Evolutionary conservation across 73 alveolate species (phyloP).

Genomic region (Paramecium pentaurelia): DNA sequence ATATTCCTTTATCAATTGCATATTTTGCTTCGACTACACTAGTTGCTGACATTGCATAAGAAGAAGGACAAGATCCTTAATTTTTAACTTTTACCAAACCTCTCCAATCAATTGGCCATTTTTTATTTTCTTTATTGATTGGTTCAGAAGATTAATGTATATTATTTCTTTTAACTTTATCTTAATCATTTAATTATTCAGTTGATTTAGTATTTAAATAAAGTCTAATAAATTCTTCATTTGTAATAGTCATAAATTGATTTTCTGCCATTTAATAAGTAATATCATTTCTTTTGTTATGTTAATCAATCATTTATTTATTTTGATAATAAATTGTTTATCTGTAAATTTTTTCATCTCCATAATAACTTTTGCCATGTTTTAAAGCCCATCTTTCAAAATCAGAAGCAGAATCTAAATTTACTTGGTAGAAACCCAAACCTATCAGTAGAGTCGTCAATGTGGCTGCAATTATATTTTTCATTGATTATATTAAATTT

Average conservation of each 20-base stretch:
- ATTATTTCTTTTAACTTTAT: neutral
- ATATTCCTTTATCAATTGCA: constrained; percentile 46
- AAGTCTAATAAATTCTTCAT: neutral
- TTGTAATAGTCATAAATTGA: neutral
- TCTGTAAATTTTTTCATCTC: neutral
- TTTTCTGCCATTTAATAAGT: neutral
- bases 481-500: neutral
- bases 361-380: neutral
- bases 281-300: neutral
- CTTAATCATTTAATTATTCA: neutral
- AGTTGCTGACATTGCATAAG: constrained; percentile 79
- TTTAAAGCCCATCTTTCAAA: neutral
- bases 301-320: neutral
- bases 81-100: constrained; percentile 55
- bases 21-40: constrained; percentile 64
- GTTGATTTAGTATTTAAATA: neutral
- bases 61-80: constrained; percentile 77
- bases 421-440: neutral
- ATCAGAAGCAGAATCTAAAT: neutral
- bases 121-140: too few species aligned
- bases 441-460: neutral
- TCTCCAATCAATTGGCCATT: neutral
- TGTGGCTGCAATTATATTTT: neutral
- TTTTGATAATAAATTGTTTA: neutral
- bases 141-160: constrained; percentile 29